A percentile compares a stretch with the other conserved stretches of the same genome.
Evolutionary conservation across 495 filamentous ascomycete genomes (phyloP).

Genomic region (Cladorrhinum samala): DNA sequence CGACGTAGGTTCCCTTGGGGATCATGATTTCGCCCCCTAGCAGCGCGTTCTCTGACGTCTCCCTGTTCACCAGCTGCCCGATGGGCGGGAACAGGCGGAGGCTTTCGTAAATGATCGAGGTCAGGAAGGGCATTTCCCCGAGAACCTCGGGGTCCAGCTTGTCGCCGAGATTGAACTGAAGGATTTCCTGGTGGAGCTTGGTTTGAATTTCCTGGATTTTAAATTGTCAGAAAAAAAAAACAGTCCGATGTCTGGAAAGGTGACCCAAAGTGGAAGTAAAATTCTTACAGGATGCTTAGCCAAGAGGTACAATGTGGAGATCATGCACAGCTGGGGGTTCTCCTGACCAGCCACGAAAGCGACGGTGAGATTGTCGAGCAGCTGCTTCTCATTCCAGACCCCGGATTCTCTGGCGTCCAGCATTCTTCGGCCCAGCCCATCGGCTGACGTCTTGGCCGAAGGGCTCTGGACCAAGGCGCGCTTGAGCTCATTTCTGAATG

Average conservation of each 20-base stretch:
- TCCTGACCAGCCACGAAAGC: conserved; percentile 35
- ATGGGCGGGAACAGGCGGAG: conserved; percentile 36
- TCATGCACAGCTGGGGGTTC: conserved; percentile 32
- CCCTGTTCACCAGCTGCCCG: conserved; percentile 31
- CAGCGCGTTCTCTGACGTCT: conserved; percentile 11
- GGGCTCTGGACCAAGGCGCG: conserved; percentile 6
- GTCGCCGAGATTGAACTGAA: background rate
- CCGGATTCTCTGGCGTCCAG: conserved; percentile 9
- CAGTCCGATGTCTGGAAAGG: background rate
- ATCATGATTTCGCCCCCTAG: conserved; percentile 23
- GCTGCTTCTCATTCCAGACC: conserved; percentile 16
- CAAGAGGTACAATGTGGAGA: conserved; percentile 29
- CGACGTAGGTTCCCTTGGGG: conserved; percentile 16
- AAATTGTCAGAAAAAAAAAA: background rate
- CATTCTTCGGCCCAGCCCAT: conserved; percentile 11
- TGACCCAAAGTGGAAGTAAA: background rate
- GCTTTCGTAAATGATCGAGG: conserved; percentile 19
- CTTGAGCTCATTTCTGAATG: conserved; percentile 11
- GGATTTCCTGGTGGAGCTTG: conserved; percentile 6
- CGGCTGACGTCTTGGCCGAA: background rate
- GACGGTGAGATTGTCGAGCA: conserved; percentile 31
- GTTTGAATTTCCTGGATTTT: conserved; percentile 6
- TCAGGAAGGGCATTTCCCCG: conserved; percentile 9
- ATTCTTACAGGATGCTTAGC: conserved; percentile 21
- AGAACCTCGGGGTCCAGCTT: background rate